Conservation (phyloP, 495 filamentous ascomycete species). For the Penicillium bovifimosum region DNA sequence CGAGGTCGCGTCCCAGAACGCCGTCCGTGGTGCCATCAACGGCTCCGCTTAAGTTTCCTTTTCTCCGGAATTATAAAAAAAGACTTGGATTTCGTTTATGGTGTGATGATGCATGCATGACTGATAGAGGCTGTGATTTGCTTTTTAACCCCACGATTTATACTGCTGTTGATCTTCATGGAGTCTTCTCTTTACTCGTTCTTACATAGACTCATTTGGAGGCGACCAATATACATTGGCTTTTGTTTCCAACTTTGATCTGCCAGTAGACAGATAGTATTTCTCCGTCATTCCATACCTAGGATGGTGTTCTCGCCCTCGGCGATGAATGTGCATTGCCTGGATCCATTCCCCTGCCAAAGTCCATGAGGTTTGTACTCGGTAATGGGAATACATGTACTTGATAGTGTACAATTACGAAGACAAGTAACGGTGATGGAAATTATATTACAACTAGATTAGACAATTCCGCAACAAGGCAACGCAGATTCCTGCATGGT, state of each 20-base stretch:
- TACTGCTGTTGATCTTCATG: constrained; percentile 18
- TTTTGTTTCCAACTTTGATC: constrained; percentile 3
- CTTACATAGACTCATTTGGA: constrained; percentile 18
- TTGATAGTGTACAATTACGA: not conserved
- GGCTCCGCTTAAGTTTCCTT: constrained; percentile 32
- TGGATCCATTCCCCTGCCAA: too few relatives aligned
- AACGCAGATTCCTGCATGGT: constrained; percentile 7
- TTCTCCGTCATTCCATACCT: too few relatives aligned
- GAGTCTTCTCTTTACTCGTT: constrained; percentile 18
- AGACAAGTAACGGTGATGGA: not conserved
- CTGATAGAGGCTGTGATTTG: constrained; percentile 28
- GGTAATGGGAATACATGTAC: too few relatives aligned
- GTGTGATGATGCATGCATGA: constrained; percentile 32
- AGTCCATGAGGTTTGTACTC: too few relatives aligned
- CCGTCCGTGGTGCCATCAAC: constrained; percentile 67
- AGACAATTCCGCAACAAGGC: constrained; percentile 6
- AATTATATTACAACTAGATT: constrained; percentile 30
- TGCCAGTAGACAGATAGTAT: not conserved
- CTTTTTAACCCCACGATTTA: constrained; percentile 11
- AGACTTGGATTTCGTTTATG: constrained; percentile 25
- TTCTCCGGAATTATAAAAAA: constrained; percentile 6
- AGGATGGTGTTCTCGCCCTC: too few relatives aligned
- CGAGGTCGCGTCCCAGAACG: constrained; percentile 80
- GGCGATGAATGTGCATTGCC: too few relatives aligned
- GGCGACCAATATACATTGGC: constrained; percentile 16